A percentile compares a stretch with the other conserved stretches of the same genome.
These are phyloP conservation scores for Wilhelminamyces savonicus DNA, from an alignment of 805 yeast species.

Conservation along the genomic window DNA sequence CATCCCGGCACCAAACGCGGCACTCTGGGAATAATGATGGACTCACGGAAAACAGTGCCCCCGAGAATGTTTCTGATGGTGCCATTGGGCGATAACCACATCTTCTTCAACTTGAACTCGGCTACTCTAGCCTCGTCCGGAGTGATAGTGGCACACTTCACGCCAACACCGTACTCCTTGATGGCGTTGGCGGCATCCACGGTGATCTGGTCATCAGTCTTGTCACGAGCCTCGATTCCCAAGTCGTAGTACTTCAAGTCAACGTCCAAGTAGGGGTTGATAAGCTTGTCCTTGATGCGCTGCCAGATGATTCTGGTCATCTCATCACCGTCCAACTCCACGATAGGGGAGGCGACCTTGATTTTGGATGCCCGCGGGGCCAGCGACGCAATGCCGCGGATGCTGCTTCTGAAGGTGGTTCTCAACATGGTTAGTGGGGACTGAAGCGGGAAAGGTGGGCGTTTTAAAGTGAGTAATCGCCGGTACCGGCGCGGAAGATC, in stretches of 20 bases:
- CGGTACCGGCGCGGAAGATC: too few species aligned
- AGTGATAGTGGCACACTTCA: constrained; percentile 81
- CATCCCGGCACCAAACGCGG: constrained; percentile 75
- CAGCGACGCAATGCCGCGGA: too few species aligned
- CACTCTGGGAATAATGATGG: constrained; percentile 70
- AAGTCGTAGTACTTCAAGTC: constrained; percentile 75
- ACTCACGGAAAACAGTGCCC: constrained; percentile 82
- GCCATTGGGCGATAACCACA: constrained; percentile 87
- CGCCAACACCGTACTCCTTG: constrained; percentile 68
- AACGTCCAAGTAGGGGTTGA: constrained; percentile 63
- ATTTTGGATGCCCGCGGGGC: constrained; percentile 38
- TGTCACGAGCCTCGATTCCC: constrained; percentile 61
- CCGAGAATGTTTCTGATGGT: constrained; percentile 76
- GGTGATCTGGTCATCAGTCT: constrained; percentile 70
- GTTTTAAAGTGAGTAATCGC: too few species aligned
- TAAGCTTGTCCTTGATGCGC: constrained; percentile 60
- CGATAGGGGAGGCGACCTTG: constrained; percentile 66
- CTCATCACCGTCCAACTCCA: constrained; percentile 80
- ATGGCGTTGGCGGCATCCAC: constrained; percentile 74
- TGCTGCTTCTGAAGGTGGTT: too few species aligned
- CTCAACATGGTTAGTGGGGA: too few species aligned
- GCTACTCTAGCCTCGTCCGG: constrained; percentile 78
- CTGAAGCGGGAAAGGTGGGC: too few species aligned
- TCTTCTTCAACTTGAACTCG: constrained; percentile 66
- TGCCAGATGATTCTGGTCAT: constrained; percentile 85